Evolutionary conservation across 2,329 filamentous ascomycete genomes (phyloP), one percentile per base, ranked within the genome.

Genomic region (Coleophoma crateriformis): DNA sequence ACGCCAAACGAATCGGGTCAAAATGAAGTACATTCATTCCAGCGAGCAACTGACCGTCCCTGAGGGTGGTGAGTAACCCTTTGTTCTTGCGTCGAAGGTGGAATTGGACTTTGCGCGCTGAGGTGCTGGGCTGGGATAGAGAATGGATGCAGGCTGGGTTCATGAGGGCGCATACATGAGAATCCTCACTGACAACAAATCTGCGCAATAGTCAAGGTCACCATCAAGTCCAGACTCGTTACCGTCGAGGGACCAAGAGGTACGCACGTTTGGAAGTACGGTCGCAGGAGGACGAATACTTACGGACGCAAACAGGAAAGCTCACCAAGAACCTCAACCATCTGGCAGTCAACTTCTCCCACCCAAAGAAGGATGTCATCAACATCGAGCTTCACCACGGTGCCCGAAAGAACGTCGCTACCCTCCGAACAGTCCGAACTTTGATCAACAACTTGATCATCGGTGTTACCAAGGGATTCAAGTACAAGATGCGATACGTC

Each of bases 401-500:
- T 73, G 82, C 82, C 71, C 90, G 94, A 79, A 99, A 99, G 87
- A 92, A 90, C 74, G 88, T 99, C 71, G 94, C 94, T 70, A 89
- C 92, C 65, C 90, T 99, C 76, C 90, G 94, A 68, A 99, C 94
- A 69, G 94, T 99, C 79, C 90, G 90, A 71, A 92, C 92, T 62
- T 76, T 97, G 77, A 95, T 99, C 83, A 89, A 95, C 84, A 99
- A 99, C 87, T 74, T 99, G 78, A 88, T 99, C 76, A 85, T 91
- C 68, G 94, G 94, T 75, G 94, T 99, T 64, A 99, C 94, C 74
- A 95, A 92, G 82, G 94, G 94, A 65, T 99, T 87, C 89, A 95
- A 95, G 82, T 99, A 99, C 88, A 99, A 99, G 89, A 97, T 99
- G 92, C 90, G 95, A 70, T 99, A 99, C 81, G 94, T 99, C 77